Conservation (phyloP, 495 filamentous ascomycete genomes). For the Darksidea phi region DNA sequence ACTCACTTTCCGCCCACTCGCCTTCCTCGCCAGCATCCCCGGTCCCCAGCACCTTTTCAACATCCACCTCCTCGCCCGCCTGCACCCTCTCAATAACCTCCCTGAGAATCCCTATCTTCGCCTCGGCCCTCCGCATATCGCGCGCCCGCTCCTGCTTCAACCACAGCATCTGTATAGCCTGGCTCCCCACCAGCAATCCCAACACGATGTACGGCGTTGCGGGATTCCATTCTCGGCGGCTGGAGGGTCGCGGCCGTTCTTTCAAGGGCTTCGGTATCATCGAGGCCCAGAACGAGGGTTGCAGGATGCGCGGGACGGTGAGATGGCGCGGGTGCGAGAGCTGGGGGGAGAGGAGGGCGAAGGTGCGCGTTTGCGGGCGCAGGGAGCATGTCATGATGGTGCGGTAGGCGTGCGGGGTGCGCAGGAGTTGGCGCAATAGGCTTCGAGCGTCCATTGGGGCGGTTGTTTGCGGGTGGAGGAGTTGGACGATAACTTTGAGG, state of each 20-base stretch:
- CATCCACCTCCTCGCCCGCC: slow-evolving; percentile 85
- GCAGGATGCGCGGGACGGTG: slow-evolving; percentile 57
- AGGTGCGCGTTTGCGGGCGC: slow-evolving; percentile 21
- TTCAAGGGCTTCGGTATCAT: slow-evolving; percentile 58
- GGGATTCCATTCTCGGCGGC: slow-evolving; percentile 76
- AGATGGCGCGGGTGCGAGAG: slow-evolving; percentile 13
- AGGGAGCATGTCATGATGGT: slow-evolving; percentile 3
- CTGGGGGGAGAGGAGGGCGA: slow-evolving; percentile 21
- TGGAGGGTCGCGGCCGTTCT: slow-evolving; percentile 32
- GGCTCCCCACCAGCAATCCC: slow-evolving; percentile 86
- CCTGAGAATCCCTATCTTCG: slow-evolving; percentile 70
- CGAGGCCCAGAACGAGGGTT: slow-evolving; percentile 68
- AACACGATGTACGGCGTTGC: slow-evolving; percentile 91
- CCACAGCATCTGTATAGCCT: slow-evolving; percentile 86
- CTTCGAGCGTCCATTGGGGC: slow-evolving; percentile 25
- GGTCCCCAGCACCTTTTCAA: slow-evolving; percentile 77
- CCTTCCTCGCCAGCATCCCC: slow-evolving; percentile 72
- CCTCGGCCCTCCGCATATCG: slow-evolving; percentile 72
- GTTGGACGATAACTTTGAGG: background rate
- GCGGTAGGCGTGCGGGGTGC: slow-evolving; percentile 17
- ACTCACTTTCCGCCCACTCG: slow-evolving; percentile 83
- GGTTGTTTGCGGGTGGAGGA: background rate
- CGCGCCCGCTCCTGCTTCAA: slow-evolving; percentile 70
- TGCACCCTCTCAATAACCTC: slow-evolving; percentile 83
- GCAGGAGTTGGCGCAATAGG: slow-evolving; percentile 31